These are phyloP conservation scores for Plantago rigida DNA, from an alignment of 305 asterid species.

Conservation along the genomic window DNA sequence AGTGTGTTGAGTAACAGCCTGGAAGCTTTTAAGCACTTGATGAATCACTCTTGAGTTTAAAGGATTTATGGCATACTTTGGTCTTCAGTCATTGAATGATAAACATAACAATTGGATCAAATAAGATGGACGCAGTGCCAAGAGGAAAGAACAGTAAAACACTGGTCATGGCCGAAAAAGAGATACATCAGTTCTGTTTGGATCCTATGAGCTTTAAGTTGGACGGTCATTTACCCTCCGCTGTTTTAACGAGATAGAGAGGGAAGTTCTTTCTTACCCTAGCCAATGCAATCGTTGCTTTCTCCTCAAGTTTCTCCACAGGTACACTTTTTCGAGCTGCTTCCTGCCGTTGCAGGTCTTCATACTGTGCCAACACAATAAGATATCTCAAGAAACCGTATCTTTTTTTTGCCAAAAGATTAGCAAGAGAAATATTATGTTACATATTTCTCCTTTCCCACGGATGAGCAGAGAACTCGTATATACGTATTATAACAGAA, in stretches of 20 bases:
- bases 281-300: slow-evolving; percentile 73
- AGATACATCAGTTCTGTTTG: neutral
- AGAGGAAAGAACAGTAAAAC: neutral
- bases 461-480: too few relatives aligned
- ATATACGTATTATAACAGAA: too few relatives aligned
- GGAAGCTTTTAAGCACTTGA: neutral
- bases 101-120: neutral
- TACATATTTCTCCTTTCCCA: too few relatives aligned
- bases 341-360: slow-evolving; percentile 62
- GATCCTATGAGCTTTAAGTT: neutral
- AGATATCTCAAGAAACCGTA: slow-evolving; percentile 14
- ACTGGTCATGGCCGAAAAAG: neutral
- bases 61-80: neutral
- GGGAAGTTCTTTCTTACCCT: slow-evolving; percentile 47
- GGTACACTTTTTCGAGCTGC: slow-evolving; percentile 74
- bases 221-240: neutral
- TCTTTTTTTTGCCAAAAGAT: neutral
- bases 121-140: neutral
- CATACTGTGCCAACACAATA: slow-evolving; percentile 53
- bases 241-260: slow-evolving; percentile 8
- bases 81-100: neutral
- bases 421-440: too few relatives aligned
- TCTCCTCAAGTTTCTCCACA: slow-evolving; percentile 79
- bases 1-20: neutral
- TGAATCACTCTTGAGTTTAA: neutral